A percentile compares a stretch with the other conserved stretches of the same genome.
Conservation (phyloP, 2,329 filamentous ascomycete species). For the Xylaria polymorpha region DNA sequence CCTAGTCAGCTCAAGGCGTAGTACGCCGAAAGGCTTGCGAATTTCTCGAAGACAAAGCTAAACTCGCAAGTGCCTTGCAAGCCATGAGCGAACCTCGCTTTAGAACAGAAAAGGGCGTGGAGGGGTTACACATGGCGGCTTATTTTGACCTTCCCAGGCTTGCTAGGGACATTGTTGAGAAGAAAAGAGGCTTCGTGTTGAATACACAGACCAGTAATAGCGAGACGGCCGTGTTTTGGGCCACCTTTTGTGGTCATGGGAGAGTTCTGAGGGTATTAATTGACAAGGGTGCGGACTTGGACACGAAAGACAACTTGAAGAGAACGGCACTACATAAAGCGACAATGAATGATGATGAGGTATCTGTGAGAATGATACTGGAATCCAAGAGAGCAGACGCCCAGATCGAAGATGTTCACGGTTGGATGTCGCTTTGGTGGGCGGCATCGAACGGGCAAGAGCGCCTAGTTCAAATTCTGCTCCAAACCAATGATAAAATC, state of each 20-base stretch:
- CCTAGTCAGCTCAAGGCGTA: neutral
- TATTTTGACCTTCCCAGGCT: constrained; percentile 24
- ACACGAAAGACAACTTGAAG: constrained; percentile 13
- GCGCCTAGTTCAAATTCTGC: constrained; percentile 7
- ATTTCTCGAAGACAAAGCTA: constrained; percentile 12
- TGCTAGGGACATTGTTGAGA: constrained; percentile 15
- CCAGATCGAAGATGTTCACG: constrained; percentile 4
- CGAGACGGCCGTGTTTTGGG: constrained; percentile 25
- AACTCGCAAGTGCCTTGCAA: constrained; percentile 13
- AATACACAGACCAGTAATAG: constrained; percentile 16
- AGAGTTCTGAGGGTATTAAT: constrained; percentile 18
- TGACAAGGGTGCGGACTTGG: constrained; percentile 21
- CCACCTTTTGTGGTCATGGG: constrained; percentile 7
- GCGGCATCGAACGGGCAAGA: constrained; percentile 18
- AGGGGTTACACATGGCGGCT: constrained; percentile 17
- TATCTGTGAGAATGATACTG: constrained; percentile 16
- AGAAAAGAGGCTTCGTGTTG: neutral
- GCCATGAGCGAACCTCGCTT: constrained; percentile 23
- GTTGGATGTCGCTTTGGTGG: constrained; percentile 26
- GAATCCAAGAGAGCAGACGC: constrained; percentile 7
- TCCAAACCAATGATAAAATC: constrained; percentile 18
- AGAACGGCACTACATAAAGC: constrained; percentile 25
- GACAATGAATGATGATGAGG: constrained; percentile 10
- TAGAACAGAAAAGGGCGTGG: constrained; percentile 6
- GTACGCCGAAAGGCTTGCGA: constrained; percentile 19